A percentile compares a stretch with the other conserved stretches of the same genome.
phyloP scores from a whole-genome alignment of 495 filamentous ascomycete genomes.

The Neurospora sp. region DNA sequence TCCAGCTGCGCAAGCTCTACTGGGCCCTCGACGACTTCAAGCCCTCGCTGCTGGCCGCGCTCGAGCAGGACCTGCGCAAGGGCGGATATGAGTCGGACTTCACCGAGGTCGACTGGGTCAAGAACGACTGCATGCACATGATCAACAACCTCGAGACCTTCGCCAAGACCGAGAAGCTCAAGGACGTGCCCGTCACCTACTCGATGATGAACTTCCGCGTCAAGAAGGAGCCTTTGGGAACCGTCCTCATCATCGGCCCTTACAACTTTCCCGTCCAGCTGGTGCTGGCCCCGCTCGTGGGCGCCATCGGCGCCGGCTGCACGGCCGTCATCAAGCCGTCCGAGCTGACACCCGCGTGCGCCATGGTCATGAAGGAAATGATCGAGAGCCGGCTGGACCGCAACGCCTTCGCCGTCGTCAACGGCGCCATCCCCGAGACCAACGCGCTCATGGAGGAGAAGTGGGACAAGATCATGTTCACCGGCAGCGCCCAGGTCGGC shows the following conservation, averaged over 20 bases:
- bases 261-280: constrained; percentile 91
- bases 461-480: constrained; percentile 98
- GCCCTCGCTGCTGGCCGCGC: constrained; percentile 57
- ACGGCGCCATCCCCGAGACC: constrained; percentile 71
- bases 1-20: constrained; percentile 86
- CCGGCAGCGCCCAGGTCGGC: constrained; percentile 65
- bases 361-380: constrained; percentile 70
- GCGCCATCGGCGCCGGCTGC: constrained; percentile 86
- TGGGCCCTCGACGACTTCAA: constrained; percentile 78
- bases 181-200: constrained; percentile 57
- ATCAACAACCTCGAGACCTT: constrained; percentile 67
- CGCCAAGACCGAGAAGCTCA: constrained; percentile 68
- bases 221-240: constrained; percentile 80
- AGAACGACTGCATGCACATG: constrained; percentile 69
- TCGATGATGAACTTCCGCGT: constrained; percentile 61
- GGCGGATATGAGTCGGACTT: constrained; percentile 57
- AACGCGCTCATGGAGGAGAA: constrained; percentile 74
- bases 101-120: constrained; percentile 61
- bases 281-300: constrained; percentile 66
- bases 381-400: constrained; percentile 65
- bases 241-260: constrained; percentile 76
- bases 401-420: constrained; percentile 65
- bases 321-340: constrained; percentile 84
- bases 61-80: constrained; percentile 65
- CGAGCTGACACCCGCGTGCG: constrained; percentile 64